Base-by-base conservation (phyloP, 2,329 filamentous ascomycete genomes). In the Beauveria sp. region DNA sequence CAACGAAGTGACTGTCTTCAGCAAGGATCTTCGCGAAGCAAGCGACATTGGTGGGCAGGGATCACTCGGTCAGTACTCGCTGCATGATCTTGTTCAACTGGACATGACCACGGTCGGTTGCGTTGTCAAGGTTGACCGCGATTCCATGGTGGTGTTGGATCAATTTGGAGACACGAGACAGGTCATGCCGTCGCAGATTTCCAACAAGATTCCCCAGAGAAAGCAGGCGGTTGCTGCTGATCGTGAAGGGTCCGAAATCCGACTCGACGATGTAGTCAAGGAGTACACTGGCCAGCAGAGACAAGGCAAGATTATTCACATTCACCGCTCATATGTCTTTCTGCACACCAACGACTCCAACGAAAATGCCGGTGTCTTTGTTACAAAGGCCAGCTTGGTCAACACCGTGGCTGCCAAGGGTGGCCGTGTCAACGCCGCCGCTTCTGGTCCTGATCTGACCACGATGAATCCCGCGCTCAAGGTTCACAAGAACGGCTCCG, bases 1-100 rank as follows among this genome's bases (percentile, higher is more conserved):
- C 74, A 87, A 88, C 58, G 95, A 99, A 72, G 92, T 99, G 67
- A 97, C 93, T 0, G 95, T 99, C 40, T 99, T 99, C 72, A 97
- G 93, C 78, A 97, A 96, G 73, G 95, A 99, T 77, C 78, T 99
- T 63, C 86, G 96, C 67, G 91, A 96, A 74, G 95, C 95, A 30
- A 91, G 91, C 60, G 95, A 98, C 71, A 91, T 92, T 67, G 93
- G 92, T 65, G 92, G 91, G 18, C 87, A 93, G 70, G 89, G 91
- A 30, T 86, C 86, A 38, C 78, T 93, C n/a, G 91, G 91, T 12
- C 90, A 96, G 74, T 98, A 90, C 73, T 89, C 93, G 67, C 86
- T 99, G 40, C 91, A 96, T 68, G 95, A 99, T 72, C 82, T 99
- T 28, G 91, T 99, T 16, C 93, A 98, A 75, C 84, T 99, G 64